These are phyloP conservation scores for Ophiosphaerella korrae DNA, from an alignment of 2,329 filamentous ascomycete species.

Conservation along the genomic window DNA sequence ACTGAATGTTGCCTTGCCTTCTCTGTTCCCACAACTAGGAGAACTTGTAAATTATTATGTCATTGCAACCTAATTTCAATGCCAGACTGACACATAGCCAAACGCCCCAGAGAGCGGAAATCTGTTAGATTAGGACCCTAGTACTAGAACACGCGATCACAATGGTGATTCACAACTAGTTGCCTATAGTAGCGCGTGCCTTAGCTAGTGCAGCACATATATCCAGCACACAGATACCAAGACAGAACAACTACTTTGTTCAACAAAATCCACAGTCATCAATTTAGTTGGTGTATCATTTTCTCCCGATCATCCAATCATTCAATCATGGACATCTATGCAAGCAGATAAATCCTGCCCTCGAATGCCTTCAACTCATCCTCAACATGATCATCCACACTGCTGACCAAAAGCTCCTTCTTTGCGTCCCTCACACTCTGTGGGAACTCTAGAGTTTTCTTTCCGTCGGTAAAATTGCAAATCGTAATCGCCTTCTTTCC, in stretches of 20 bases:
- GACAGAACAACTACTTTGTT: no score
- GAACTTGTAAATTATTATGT: conserved; percentile 68
- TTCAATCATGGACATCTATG: background rate
- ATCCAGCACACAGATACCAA: no score
- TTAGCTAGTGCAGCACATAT: no score
- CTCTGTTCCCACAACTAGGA: conserved; percentile 63
- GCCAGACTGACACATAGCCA: no score
- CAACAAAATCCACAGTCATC: no score
- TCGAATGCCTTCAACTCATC: conserved; percentile 32
- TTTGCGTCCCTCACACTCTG: conserved; percentile 35
- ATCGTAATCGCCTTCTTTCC: conserved; percentile 36
- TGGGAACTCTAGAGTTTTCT: conserved; percentile 42
- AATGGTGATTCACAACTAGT: no score
- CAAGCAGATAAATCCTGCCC: conserved; percentile 36
- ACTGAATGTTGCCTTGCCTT: no score
- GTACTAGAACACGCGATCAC: no score
- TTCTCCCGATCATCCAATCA: background rate
- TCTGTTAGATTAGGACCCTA: no score
- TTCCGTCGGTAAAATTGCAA: conserved; percentile 43
- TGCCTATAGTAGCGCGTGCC: no score
- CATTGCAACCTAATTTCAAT: conserved; percentile 50
- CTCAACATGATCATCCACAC: conserved; percentile 20
- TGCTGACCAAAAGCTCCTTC: conserved; percentile 32
- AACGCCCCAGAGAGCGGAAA: no score
- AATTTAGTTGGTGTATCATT: background rate